Conservation (phyloP, 208 protist genomes). For the Trypanosoma conorhini region DNA sequence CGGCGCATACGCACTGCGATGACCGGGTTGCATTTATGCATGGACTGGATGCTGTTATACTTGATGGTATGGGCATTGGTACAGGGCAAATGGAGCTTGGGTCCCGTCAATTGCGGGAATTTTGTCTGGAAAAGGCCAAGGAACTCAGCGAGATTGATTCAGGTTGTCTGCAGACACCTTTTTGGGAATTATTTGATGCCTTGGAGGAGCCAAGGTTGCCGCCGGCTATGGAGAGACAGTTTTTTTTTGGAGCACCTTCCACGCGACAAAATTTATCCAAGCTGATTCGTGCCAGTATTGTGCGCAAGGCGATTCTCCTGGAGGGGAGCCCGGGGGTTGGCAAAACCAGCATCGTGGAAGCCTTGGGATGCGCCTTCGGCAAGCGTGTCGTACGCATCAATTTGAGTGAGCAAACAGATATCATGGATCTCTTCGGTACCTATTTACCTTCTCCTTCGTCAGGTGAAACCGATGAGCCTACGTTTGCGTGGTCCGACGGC, state of each 20-base stretch:
- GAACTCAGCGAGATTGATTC: conserved; percentile 41
- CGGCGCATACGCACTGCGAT: conserved; percentile 57
- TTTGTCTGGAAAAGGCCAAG: conserved; percentile 30
- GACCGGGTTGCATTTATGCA: conserved; percentile 92
- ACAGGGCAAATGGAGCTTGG: conserved; percentile 49
- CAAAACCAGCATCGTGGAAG: conserved; percentile 99
- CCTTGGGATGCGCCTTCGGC: conserved; percentile 92
- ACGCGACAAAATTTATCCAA: conserved; percentile 97
- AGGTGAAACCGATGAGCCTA: conserved; percentile 37
- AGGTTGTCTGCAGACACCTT: conserved; percentile 39
- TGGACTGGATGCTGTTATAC: conserved; percentile 94
- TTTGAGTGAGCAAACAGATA: conserved; percentile 99
- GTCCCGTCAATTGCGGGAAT: conserved; percentile 16
- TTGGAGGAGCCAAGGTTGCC: conserved; percentile 81
- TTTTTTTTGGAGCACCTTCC: conserved; percentile 96
- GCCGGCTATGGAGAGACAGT: conserved; percentile 60
- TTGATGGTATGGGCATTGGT: conserved; percentile 95
- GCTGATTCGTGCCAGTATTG: conserved; percentile 92
- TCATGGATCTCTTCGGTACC: conserved; percentile 97
- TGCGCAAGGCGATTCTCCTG: conserved; percentile 97
- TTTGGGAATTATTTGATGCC: conserved; percentile 73
- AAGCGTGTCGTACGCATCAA: conserved; percentile 99
- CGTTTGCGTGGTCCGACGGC: conserved; percentile 99
- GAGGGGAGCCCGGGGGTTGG: conserved; percentile 98
- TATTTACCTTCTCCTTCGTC: conserved; percentile 66